Evolutionary conservation across 176 grass and related monocot genomes (phyloP).

Genomic region (Pharus latifolius): DNA sequence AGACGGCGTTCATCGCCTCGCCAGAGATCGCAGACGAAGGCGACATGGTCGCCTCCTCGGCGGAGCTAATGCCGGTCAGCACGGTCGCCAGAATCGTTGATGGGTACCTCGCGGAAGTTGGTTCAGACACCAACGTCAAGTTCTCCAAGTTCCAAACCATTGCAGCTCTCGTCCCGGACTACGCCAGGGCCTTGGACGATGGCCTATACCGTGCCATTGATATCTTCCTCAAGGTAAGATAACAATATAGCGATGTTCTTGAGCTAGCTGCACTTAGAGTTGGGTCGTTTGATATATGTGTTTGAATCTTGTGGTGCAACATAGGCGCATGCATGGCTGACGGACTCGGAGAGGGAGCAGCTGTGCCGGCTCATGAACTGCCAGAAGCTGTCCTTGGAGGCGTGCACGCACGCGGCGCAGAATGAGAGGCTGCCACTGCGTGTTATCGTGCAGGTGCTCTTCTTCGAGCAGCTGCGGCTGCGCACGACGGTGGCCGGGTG

Average conservation of each 20-base stretch:
- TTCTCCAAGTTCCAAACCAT: conserved; percentile 60
- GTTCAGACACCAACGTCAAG: conserved; percentile 58
- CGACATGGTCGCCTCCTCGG: conserved; percentile 10
- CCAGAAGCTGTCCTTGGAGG: conserved; percentile 91
- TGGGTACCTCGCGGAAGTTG: conserved; percentile 77
- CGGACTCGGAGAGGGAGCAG: conserved; percentile 63
- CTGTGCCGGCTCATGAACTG: conserved; percentile 80
- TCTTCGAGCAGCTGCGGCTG: conserved; percentile 87
- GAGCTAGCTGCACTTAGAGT: neutral
- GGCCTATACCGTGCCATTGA: conserved; percentile 84
- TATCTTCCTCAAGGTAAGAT: conserved; percentile 71
- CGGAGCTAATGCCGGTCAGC: conserved; percentile 42
- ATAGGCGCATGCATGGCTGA: conserved; percentile 79
- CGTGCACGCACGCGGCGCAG: conserved; percentile 85
- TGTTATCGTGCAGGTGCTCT: conserved; percentile 81
- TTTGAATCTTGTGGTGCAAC: neutral
- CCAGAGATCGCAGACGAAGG: conserved; percentile 54
- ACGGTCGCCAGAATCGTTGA: conserved; percentile 66
- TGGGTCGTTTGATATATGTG: neutral
- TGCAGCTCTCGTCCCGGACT: conserved; percentile 54
- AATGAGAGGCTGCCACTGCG: conserved; percentile 79
- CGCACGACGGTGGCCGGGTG: conserved; percentile 56
- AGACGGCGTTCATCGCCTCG: conserved; percentile 18
- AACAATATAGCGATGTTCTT: neutral
- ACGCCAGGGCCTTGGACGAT: conserved; percentile 54